These are phyloP conservation scores for Botrytis byssoidea DNA, from an alignment of 2,329 filamentous ascomycete genomes.

Conservation along the genomic window DNA sequence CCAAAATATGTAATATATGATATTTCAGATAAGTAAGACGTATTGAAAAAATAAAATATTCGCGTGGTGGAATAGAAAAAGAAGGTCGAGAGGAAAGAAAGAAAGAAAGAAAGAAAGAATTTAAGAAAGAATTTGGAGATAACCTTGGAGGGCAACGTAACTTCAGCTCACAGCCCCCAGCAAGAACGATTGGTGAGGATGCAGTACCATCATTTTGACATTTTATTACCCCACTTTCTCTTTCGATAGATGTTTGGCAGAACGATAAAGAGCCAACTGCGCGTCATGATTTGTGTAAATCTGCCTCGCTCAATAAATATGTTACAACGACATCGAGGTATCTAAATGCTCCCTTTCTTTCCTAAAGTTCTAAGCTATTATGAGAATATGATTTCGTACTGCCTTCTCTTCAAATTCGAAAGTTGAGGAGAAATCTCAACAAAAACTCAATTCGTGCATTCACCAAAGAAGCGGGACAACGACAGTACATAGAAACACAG, in stretches of 20 bases:
- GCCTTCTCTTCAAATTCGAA: background rate
- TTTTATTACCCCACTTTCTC: conserved; percentile 8
- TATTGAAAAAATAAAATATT: background rate
- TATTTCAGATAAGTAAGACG: background rate
- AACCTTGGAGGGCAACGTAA: background rate
- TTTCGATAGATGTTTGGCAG: background rate
- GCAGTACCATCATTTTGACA: background rate
- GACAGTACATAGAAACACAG: background rate
- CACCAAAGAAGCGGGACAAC: background rate
- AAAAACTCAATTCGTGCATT: background rate
- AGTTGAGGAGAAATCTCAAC: background rate
- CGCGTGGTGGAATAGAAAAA: background rate
- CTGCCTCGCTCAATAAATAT: background rate
- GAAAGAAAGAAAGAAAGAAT: background rate
- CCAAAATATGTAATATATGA: background rate
- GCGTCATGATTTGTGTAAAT: background rate
- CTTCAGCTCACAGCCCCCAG: background rate
- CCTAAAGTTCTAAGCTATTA: background rate
- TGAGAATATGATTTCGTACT: background rate
- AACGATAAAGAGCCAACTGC: background rate
- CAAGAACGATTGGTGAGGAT: background rate
- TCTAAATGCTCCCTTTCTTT: background rate
- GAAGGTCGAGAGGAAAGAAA: background rate
- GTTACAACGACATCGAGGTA: background rate
- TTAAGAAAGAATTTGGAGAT: background rate